Conservation (phyloP, 352 stramenopile species). For the Globisporangium spinosum region DNA sequence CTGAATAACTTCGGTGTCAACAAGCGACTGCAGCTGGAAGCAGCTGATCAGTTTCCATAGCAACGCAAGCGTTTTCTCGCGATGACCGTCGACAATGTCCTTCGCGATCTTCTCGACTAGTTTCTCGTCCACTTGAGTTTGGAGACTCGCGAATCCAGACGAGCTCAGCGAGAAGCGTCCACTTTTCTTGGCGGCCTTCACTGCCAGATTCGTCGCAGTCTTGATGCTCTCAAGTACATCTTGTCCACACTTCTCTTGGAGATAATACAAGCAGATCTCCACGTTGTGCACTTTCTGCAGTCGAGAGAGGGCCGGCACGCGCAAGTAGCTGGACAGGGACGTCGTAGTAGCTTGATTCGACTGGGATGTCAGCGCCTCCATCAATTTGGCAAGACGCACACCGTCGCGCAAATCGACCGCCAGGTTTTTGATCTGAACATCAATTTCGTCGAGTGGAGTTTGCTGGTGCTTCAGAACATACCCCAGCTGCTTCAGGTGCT, state of each 20-base stretch:
- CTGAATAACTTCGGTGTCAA: constrained; percentile 69
- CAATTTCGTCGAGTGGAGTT: constrained; percentile 92
- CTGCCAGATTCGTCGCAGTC: constrained; percentile 17
- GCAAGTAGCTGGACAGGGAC: constrained; percentile 75
- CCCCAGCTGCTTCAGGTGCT: constrained; percentile 87
- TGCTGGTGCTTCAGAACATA: constrained; percentile 91
- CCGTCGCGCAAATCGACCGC: constrained; percentile 96
- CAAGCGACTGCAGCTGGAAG: constrained; percentile 88
- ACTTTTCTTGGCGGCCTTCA: constrained; percentile 12
- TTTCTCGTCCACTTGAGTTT: constrained; percentile 52
- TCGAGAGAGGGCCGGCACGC: constrained; percentile 92
- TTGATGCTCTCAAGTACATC: constrained; percentile 57
- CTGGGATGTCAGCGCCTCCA: constrained; percentile 83
- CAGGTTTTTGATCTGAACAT: constrained; percentile 91
- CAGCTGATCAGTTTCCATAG: constrained; percentile 92
- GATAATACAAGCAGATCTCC: constrained; percentile 82
- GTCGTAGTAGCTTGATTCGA: constrained; percentile 17
- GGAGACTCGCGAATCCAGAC: constrained; percentile 47
- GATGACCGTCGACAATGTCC: constrained; percentile 95
- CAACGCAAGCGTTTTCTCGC: constrained; percentile 92
- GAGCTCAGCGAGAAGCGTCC: constrained; percentile 23
- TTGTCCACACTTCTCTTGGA: constrained; percentile 70
- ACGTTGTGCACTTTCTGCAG: constrained; percentile 97
- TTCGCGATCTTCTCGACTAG: constrained; percentile 73
- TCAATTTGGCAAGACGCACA: constrained; percentile 89